phyloP scores from a whole-genome alignment of 805 yeast genomes.

The Wickerhamiella australiensis region DNA sequence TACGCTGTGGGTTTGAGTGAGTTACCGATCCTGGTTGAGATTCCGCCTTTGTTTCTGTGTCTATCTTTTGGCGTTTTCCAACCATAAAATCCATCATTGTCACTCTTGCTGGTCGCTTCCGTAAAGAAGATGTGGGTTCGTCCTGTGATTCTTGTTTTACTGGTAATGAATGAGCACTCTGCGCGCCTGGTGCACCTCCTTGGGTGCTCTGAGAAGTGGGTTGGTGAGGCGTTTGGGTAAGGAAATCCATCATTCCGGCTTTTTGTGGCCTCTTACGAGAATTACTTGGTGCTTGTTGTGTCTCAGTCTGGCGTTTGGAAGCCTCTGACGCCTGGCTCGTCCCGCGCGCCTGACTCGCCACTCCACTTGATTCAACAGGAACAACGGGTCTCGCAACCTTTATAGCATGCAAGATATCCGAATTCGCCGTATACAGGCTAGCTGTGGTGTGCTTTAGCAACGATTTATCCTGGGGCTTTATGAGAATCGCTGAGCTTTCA shows the following conservation, averaged over 20 bases:
- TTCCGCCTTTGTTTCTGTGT: background rate
- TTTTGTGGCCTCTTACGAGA: background rate
- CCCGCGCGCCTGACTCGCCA: background rate
- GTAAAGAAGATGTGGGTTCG: background rate
- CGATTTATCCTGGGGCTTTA: background rate
- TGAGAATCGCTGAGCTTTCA: background rate
- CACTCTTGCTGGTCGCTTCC: background rate
- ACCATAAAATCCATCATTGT: constrained; percentile 5
- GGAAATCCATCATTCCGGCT: background rate
- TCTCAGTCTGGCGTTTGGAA: background rate
- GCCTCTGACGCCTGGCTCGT: background rate
- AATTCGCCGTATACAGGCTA: background rate
- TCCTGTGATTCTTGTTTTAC: background rate
- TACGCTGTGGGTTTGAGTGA: background rate
- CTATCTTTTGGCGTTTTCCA: constrained; percentile 4
- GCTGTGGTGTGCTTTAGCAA: background rate
- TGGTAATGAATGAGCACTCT: background rate
- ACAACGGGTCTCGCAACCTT: background rate
- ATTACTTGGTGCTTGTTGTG: background rate
- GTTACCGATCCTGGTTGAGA: background rate
- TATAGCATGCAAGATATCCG: background rate
- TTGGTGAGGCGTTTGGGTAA: background rate
- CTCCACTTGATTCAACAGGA: too few species aligned
- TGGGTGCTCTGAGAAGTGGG: background rate
- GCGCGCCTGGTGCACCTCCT: background rate